phyloP scores from a whole-genome alignment of 805 yeast species.

The Yarrowia osloensis region DNA sequence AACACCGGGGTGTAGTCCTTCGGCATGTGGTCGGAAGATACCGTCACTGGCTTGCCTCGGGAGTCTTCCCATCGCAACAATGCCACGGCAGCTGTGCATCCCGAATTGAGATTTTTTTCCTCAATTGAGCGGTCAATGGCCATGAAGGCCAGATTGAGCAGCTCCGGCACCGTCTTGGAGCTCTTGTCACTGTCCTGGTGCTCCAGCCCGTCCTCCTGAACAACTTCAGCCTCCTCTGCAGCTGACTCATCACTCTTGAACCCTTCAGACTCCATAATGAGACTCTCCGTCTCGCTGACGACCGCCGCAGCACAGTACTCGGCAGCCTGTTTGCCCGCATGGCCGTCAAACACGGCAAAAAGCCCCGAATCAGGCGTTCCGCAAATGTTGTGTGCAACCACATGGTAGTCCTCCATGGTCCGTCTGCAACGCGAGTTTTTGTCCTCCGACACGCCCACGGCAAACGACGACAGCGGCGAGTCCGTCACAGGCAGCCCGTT shows the following conservation, averaged over 20 bases:
- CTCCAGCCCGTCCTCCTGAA: neutral
- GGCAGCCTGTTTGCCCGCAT: slow-evolving; percentile 91
- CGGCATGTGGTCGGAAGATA: slow-evolving; percentile 10
- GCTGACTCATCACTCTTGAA: neutral
- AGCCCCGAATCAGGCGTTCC: slow-evolving; percentile 83
- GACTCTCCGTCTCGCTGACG: slow-evolving; percentile 57
- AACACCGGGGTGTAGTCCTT: slow-evolving; percentile 7
- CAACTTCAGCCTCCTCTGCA: neutral
- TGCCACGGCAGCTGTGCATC: slow-evolving; percentile 95
- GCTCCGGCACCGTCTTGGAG: slow-evolving; percentile 9
- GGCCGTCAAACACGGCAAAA: slow-evolving; percentile 95
- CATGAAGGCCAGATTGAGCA: slow-evolving; percentile 64
- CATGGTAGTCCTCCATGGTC: slow-evolving; percentile 96
- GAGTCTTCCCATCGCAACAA: slow-evolving; percentile 75
- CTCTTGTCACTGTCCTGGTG: neutral
- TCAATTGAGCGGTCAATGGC: slow-evolving; percentile 73
- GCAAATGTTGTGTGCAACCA: slow-evolving; percentile 89
- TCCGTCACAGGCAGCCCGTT: slow-evolving; percentile 4
- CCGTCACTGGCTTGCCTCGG: slow-evolving; percentile 29
- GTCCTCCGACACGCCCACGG: slow-evolving; percentile 90
- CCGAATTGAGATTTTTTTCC: slow-evolving; percentile 65
- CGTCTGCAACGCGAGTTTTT: slow-evolving; percentile 76
- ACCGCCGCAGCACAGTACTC: slow-evolving; percentile 91
- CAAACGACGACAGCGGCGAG: slow-evolving; percentile 21
- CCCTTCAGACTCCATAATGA: slow-evolving; percentile 44